Base-by-base conservation (phyloP, 352 stramenopile genomes). In the Phytophthora macrochlamydospora region DNA sequence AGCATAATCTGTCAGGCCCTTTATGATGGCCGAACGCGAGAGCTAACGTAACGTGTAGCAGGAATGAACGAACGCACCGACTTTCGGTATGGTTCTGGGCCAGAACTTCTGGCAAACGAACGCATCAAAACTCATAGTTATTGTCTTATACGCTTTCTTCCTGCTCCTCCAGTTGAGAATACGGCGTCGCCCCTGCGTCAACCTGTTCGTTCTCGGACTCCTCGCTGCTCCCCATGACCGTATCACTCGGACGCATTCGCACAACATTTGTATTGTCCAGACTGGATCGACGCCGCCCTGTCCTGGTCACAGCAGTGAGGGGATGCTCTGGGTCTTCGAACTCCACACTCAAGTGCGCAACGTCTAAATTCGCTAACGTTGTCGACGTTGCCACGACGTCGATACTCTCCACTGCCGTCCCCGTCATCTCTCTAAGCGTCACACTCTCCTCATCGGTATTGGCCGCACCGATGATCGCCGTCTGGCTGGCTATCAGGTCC, bases 291-390 rank as follows among this genome's bases (percentile, higher is more conserved):
- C 66, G 66, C 18, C 66, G 50, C 12, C 67, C 67, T 1, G 61
- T 71, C 31, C 56, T 74, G 8, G 67, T 71, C 9, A 74, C 67
- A 4, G 67, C 67, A 13, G 67, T 70, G 4, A 74, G 46, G 11
- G 67, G 61, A 42, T 70, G 61, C 32, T 74, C 60, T 28, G 67
- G 67, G 29, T 74, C 67, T 52, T 74, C 67, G n/a, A 74, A 70
- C 62, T 74, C 67, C 32, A 74, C 64, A 37, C 61, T 64, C 40
- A 71, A 46, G 28, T 52, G 46, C 50, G 56, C 55, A 13, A 74
- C 56, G 51, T 71, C 59, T 51, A 71, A 46, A 7, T 40, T 69
- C 44, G 51, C 51, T 7, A 74, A 56, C 29, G 48, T 43, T 1
- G 51, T 54, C 2, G 49, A 35, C 12, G 40, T 28, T 2, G 28